Conservation (phyloP, 225 moss, liverwort and hornwort genomes). For the Asterella californica region DNA sequence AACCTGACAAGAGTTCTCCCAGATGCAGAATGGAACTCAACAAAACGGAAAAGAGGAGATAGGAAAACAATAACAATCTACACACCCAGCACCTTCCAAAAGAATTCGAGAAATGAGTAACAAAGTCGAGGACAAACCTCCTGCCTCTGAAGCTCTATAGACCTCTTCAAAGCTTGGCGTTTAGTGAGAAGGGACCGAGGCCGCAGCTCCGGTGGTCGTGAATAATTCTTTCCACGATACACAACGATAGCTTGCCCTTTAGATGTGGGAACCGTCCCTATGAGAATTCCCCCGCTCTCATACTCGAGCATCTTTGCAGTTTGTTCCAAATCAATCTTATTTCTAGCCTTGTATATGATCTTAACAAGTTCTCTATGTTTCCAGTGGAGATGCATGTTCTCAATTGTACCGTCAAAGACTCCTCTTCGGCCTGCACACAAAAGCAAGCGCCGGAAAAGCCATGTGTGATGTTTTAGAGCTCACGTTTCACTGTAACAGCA, state of each 20-base stretch:
- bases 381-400: slow-evolving; percentile 99
- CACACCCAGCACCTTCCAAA: background rate
- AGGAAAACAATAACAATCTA: background rate
- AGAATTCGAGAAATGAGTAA: background rate
- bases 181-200: slow-evolving; percentile 91
- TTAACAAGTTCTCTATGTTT: slow-evolving; percentile 95
- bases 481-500: background rate
- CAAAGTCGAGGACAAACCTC: slow-evolving; percentile 39
- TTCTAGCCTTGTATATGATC: slow-evolving; percentile 67
- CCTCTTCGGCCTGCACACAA: slow-evolving; percentile 76
- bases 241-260: slow-evolving; percentile 92
- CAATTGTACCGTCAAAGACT: slow-evolving; percentile 88
- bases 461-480: background rate
- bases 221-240: slow-evolving; percentile 95
- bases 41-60: too few species aligned
- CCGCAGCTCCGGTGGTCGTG: slow-evolving; percentile 81
- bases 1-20: too few species aligned
- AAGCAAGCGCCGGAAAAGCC: background rate
- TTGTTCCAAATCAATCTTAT: slow-evolving; percentile 67
- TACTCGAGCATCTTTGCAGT: slow-evolving; percentile 81
- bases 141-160: slow-evolving; percentile 84
- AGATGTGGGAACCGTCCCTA: slow-evolving; percentile 77
- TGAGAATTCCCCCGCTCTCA: slow-evolving; percentile 92
- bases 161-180: slow-evolving; percentile 93
- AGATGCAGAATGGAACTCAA: background rate